Conservation (phyloP, 106 monocot genomes). For the Acorus gramineus region DNA sequence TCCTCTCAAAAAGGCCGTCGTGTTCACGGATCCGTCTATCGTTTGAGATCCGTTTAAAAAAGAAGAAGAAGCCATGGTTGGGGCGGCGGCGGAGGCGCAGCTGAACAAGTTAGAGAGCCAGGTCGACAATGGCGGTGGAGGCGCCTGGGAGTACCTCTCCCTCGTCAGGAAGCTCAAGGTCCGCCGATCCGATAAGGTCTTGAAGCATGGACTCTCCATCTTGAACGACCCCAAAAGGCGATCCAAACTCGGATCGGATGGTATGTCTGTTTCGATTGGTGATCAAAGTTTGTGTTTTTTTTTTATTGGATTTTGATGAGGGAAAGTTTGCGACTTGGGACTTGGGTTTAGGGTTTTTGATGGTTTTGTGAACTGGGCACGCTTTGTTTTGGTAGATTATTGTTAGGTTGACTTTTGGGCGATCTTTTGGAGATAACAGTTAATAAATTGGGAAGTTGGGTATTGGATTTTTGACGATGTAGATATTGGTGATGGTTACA, state of each 20-base stretch:
- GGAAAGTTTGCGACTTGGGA: no score
- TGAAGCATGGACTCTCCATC: conserved; percentile 55
- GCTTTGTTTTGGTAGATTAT: no score
- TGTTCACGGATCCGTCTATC: no score
- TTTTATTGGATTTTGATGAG: not conserved
- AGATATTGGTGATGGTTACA: no score
- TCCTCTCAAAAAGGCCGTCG: no score
- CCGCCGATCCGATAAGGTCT: conserved; percentile 64
- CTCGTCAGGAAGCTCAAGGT: conserved; percentile 66
- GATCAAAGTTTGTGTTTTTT: not conserved
- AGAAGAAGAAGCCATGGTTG: conserved; percentile 24
- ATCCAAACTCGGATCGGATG: conserved; percentile 75
- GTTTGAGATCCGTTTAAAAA: no score
- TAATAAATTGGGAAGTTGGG: no score
- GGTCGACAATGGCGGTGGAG: conserved; percentile 66
- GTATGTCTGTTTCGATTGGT: conserved; percentile 10
- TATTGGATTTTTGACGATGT: no score
- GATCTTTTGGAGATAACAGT: no score
- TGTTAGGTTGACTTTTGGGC: no score
- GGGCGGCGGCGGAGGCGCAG: conserved; percentile 44
- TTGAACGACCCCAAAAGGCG: conserved; percentile 59
- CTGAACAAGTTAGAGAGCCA: conserved; percentile 56
- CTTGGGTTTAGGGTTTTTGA: no score
- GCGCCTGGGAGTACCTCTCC: conserved; percentile 88
- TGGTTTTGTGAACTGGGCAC: no score